A percentile compares a stretch with the other conserved stretches of the same genome.
Conservation (phyloP, 1,284 basidiomycete genomes). For the Schizopora paradoxa region DNA sequence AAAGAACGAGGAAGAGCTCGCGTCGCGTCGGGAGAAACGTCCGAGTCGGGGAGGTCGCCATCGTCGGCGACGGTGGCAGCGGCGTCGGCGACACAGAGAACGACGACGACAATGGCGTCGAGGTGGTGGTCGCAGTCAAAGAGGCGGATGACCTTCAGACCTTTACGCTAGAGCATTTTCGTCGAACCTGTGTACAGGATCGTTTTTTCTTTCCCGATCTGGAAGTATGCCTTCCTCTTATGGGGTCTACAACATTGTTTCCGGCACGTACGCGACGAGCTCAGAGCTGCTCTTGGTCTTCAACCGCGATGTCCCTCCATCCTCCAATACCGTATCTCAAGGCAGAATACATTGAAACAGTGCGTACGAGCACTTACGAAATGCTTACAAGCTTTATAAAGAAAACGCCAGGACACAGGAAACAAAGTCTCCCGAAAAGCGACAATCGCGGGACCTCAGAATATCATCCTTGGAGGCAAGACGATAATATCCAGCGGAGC, state of each 20-base stretch:
- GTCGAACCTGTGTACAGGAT: too few relatives aligned
- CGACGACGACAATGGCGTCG: too few relatives aligned
- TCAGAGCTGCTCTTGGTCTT: too few relatives aligned
- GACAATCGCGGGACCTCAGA: constrained; percentile 88
- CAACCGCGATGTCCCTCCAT: constrained; percentile 12
- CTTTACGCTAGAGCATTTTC: too few relatives aligned
- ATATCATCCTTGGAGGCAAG: constrained; percentile 96
- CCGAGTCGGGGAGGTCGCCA: constrained; percentile 5
- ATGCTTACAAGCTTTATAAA: constrained; percentile 2
- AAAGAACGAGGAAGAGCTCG: constrained; percentile 7
- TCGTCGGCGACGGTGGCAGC: neutral
- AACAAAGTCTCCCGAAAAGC: constrained; percentile 93
- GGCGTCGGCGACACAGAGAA: neutral
- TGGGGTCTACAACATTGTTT: too few relatives aligned
- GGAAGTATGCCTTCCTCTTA: too few relatives aligned
- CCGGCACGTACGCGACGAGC: too few relatives aligned
- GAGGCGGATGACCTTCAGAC: too few relatives aligned
- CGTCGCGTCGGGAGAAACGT: constrained; percentile 13
- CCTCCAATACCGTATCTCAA: constrained; percentile 24
- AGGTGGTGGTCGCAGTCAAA: too few relatives aligned
- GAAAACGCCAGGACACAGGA: constrained; percentile 58
- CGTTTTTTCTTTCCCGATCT: too few relatives aligned
- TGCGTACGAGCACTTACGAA: too few relatives aligned
- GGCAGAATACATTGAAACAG: constrained; percentile 30
- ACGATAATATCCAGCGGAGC: constrained; percentile 89